Evolutionary conservation across 2,329 filamentous ascomycete genomes (phyloP), one percentile per base, ranked within the genome.

Genomic region (Teratosphaeria viscida): DNA sequence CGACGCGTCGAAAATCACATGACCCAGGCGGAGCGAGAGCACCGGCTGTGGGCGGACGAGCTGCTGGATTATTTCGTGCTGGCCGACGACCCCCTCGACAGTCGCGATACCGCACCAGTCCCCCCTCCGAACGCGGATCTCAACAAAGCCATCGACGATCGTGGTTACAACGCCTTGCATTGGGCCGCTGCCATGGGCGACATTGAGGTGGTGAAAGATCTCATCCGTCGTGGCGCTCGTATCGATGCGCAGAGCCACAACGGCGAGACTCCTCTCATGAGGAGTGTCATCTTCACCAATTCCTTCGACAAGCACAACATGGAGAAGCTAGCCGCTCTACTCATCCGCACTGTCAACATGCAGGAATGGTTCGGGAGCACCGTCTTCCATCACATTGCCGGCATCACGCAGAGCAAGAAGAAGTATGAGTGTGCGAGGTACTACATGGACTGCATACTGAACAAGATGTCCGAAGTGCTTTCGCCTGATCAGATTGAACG

Each of bases 171-270:
- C 2, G 92, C 92, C 5, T 82, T 99, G 65, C 94, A 99, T 72
- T 99, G 94, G 94, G 94, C 92, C 19, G 91, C 90, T 57, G 90
- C 94, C 27, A 99, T 99, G 92, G 94, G 94, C 60, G 94, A 97
- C 66, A 80, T 96, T 34, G 89, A 92, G 55, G 89, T 97, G 16
- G 90, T 96, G 62, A 90, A 87, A 72, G 88, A 95, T 72, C 79
- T 99, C 19, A 87, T 94, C 67, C 82, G 85, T 49, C 90, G 92
- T 62, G 87, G 89, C 52, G 91, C 92, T 11, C 85, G 85, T 62
- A 79, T 90, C 16, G 83, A 85, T 34, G 85, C 86, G 2, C 81
- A 87, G 62, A 85, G 85, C 0, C 81, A 77, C 62, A 77, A 75
- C 58, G 76, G 79, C 43, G 92, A 97, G 75, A 97, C 94, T 0